Conservation (phyloP, 116 monocot genomes). For the Dioscorea cayenensis region DNA sequence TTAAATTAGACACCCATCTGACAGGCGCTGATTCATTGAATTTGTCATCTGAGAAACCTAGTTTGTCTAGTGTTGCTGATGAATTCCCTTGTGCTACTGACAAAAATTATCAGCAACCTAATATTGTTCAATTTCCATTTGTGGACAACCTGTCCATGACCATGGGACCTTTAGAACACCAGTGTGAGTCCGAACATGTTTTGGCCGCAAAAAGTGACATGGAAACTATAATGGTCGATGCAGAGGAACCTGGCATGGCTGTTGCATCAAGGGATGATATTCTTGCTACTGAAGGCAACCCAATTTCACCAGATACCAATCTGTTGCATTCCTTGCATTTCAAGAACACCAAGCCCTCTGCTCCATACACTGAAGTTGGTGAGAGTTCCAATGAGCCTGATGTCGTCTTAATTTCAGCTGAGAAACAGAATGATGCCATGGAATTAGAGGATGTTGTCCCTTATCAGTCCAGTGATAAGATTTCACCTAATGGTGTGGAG, state of each 20-base stretch:
- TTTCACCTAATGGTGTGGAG: background rate
- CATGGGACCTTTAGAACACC: background rate
- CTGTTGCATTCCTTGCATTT: background rate
- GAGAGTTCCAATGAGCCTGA: conserved; percentile 1
- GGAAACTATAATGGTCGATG: conserved; percentile 2
- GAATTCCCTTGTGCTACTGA: conserved; percentile 3
- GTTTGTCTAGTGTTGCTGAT: background rate
- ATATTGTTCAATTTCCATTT: background rate
- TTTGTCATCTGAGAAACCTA: conserved; percentile 1
- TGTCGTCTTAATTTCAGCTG: conserved; percentile 5
- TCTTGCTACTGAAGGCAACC: background rate
- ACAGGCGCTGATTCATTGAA: conserved; percentile 8
- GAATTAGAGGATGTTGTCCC: conserved; percentile 10
- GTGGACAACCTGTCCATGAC: background rate
- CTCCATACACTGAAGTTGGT: conserved; percentile 2
- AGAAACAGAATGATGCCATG: conserved; percentile 2
- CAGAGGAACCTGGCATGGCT: conserved; percentile 2
- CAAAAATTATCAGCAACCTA: conserved; percentile 5
- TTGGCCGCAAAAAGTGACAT: background rate
- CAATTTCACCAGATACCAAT: background rate
- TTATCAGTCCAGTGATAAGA: conserved; percentile 6
- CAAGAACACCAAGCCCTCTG: conserved; percentile 3
- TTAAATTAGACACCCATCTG: background rate
- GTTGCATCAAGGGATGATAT: background rate
- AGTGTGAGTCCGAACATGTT: conserved; percentile 7